Percentiles rank a stretch among this genome's conserved stretches.
These are phyloP conservation scores for Lentinula novae-zelandiae DNA, from an alignment of 1,284 basidiomycete species.

Conservation along the genomic window DNA sequence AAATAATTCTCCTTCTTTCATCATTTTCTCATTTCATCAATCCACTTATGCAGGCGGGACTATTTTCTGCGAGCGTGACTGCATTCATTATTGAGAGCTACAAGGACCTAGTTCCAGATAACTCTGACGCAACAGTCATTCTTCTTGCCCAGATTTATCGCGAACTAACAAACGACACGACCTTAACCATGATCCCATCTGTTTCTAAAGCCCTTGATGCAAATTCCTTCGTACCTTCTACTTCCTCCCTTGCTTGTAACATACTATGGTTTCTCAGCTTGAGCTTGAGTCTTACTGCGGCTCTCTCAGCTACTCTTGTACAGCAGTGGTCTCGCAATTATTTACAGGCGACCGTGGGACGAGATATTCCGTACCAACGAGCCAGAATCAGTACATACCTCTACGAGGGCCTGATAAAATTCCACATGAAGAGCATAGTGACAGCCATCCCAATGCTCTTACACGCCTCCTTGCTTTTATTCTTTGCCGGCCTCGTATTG, in stretches of 20 bases:
- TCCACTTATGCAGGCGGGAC: conserved; percentile 31
- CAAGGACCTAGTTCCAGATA: conserved; percentile 30
- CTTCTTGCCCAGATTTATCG: conserved; percentile 32
- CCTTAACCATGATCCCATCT: neutral
- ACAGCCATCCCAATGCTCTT: conserved; percentile 36
- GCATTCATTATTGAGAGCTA: conserved; percentile 43
- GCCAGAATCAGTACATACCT: conserved; percentile 35
- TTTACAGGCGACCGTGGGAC: conserved; percentile 27
- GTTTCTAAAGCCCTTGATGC: neutral
- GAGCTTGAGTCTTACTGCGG: conserved; percentile 20
- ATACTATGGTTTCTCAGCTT: conserved; percentile 20
- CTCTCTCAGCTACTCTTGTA: conserved; percentile 22
- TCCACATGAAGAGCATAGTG: conserved; percentile 32
- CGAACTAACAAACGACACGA: conserved; percentile 18
- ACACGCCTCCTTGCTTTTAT: conserved; percentile 36
- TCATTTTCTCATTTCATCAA: neutral
- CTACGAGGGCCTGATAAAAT: conserved; percentile 27
- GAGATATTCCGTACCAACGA: conserved; percentile 33
- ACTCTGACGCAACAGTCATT: conserved; percentile 25
- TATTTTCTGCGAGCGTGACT: conserved; percentile 43
- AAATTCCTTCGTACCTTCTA: conserved; percentile 7
- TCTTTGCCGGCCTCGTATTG: conserved; percentile 35
- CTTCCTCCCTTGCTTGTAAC: conserved; percentile 10
- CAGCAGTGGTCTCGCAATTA: conserved; percentile 24
- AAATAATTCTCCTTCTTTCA: too few species aligned